These are phyloP conservation scores for Trypanosoma theileri DNA, from an alignment of 208 protist species.

Conservation along the genomic window DNA sequence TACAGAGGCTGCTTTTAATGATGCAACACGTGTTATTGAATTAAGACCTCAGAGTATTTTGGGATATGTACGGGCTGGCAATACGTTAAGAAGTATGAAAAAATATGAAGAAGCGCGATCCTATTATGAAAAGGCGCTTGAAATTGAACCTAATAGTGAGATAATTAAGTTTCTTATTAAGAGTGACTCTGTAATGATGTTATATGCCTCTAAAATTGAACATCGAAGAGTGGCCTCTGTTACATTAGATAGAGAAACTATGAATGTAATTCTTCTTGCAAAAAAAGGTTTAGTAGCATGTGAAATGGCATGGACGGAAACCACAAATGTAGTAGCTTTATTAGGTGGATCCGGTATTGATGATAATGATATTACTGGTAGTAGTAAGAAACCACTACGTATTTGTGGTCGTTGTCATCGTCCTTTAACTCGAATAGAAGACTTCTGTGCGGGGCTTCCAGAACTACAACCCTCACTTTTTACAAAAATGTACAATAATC, in stretches of 20 bases:
- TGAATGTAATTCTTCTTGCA: constrained; percentile 15
- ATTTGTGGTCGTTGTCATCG: constrained; percentile 62
- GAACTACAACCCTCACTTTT: constrained; percentile 40
- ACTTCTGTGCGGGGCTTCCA: constrained; percentile 35
- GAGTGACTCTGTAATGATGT: constrained; percentile 65
- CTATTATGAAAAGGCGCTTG: constrained; percentile 64
- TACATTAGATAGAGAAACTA: constrained; percentile 15
- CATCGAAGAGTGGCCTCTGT: constrained; percentile 14
- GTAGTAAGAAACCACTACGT: not conserved
- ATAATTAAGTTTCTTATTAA: constrained; percentile 49
- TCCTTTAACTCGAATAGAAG: constrained; percentile 38
- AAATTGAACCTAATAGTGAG: constrained; percentile 37
- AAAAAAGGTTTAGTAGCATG: constrained; percentile 15
- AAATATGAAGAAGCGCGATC: constrained; percentile 62
- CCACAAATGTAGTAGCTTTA: constrained; percentile 8
- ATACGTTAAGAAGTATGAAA: constrained; percentile 69
- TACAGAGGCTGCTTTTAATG: constrained; percentile 46
- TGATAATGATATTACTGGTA: not conserved
- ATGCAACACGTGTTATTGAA: constrained; percentile 68
- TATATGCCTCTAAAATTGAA: constrained; percentile 39
- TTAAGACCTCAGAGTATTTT: constrained; percentile 47
- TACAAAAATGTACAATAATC: constrained; percentile 35
- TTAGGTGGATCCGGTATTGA: not conserved
- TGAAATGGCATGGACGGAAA: constrained; percentile 26
- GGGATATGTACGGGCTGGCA: constrained; percentile 79